Conservation (phyloP, 1,139 yeast species). For the Kodamaea suecica region DNA sequence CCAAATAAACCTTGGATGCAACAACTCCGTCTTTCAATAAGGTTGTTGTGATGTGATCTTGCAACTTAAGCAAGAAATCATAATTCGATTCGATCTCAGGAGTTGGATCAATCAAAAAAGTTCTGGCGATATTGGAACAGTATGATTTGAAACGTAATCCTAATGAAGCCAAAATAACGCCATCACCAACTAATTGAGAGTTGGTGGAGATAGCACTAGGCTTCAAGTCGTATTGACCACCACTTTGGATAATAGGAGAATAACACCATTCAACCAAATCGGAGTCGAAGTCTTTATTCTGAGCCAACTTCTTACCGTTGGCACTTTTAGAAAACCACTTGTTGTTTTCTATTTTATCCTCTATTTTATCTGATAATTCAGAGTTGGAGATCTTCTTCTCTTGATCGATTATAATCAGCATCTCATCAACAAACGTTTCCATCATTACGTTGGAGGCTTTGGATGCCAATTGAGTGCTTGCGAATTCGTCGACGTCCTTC, state of each 20-base stretch:
- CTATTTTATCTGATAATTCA: constrained; percentile 72
- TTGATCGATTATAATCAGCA: constrained; percentile 85
- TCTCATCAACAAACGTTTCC: constrained; percentile 82
- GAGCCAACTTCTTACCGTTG: constrained; percentile 53
- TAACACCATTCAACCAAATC: constrained; percentile 90
- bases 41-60: constrained; percentile 52
- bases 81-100: constrained; percentile 75
- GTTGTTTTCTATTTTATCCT: constrained; percentile 74
- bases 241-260: constrained; percentile 88
- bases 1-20: constrained; percentile 64
- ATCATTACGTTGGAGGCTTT: constrained; percentile 77
- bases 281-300: constrained; percentile 59
- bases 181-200: constrained; percentile 65
- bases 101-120: constrained; percentile 88
- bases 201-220: constrained; percentile 80
- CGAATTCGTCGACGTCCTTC: constrained; percentile 79
- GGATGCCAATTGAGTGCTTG: constrained; percentile 65
- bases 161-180: constrained; percentile 78
- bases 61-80: constrained; percentile 69
- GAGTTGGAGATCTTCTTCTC: constrained; percentile 74
- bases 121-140: constrained; percentile 84
- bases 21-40: constrained; percentile 65
- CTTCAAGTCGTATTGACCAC: constrained; percentile 78
- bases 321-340: constrained; percentile 66
- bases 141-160: constrained; percentile 88